phyloP scores from a whole-genome alignment of 805 yeast genomes.

The Tetrapisispora namnaoensis region DNA sequence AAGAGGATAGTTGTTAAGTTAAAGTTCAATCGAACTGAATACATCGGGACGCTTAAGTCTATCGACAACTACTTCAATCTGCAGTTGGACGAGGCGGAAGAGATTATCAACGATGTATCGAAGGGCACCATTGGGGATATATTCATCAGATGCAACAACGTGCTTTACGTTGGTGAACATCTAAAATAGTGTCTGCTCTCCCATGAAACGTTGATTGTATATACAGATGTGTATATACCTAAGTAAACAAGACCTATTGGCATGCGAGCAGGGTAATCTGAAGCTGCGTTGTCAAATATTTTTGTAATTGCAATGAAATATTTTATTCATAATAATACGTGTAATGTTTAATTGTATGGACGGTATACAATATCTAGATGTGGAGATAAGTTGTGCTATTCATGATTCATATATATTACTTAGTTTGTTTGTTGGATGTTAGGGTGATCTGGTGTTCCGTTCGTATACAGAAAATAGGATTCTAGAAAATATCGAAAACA shows the following conservation, averaged over 20 bases:
- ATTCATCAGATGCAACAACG: slow-evolving; percentile 85
- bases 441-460: too few relatives aligned
- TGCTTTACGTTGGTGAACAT: slow-evolving; percentile 36
- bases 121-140: slow-evolving; percentile 61
- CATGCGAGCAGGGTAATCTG: too few relatives aligned
- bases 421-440: too few relatives aligned
- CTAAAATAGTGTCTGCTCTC: not conserved
- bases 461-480: too few relatives aligned
- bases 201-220: too few relatives aligned
- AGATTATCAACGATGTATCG: slow-evolving; percentile 38
- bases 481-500: too few relatives aligned
- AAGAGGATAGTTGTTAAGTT: slow-evolving; percentile 65
- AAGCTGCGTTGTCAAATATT: not conserved
- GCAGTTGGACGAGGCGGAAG: slow-evolving; percentile 55
- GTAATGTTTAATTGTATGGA: not conserved
- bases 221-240: too few relatives aligned
- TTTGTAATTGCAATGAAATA: not conserved
- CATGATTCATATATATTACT: too few relatives aligned
- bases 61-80: slow-evolving; percentile 91
- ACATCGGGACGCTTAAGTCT: slow-evolving; percentile 65
- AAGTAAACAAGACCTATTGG: too few relatives aligned
- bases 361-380: too few relatives aligned
- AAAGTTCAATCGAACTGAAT: slow-evolving; percentile 87
- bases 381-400: too few relatives aligned
- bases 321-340: not conserved